Evolutionary conservation across 2,329 filamentous ascomycete genomes (phyloP), one percentile per base, ranked within the genome.

Genomic region (Phoma sp.): DNA sequence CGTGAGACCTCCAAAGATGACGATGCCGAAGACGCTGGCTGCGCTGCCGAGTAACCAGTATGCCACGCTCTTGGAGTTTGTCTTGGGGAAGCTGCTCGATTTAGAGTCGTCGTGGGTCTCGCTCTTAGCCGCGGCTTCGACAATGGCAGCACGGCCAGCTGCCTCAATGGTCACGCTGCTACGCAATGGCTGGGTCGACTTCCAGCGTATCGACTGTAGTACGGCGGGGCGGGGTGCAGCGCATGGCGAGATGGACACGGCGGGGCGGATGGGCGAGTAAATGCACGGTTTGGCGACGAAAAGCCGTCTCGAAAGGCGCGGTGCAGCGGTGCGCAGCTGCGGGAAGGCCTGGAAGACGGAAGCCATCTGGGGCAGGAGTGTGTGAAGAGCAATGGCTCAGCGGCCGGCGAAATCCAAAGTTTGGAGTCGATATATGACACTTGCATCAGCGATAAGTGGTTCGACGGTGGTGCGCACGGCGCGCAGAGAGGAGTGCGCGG

Each of bases 21-120:
- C 93, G 68, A 99, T 96, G 57, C 95, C 95, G 77, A 98, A 99
- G 47, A 98, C 95, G 74, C 92, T 96, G 38, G 86, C 90, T 1
- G 95, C 93, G 66, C 93, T 97, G 41, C 87, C 94, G 51, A 99
- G 80, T 40, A 99, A 84, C 93, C 93, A 99, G 80, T 94, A 94
- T 56, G 88, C 95, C 39, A 96, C 93, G 9, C 81, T 79, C 76
- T 90, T 95, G 55, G 88, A 85, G 62, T 85, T 92, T 9, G 84
- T 85, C 66, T 90, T 76, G 17, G 84, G 84, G 66, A 83, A 85
- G 65, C 70, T 73, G 60, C 72, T 69, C 12, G 62, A 60, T 12
- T 55, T 57, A 36, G 45, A 44, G 19, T 45, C 55, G 24, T 39
- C 38, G 31, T 55, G 44, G 21, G 62, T 25, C 21, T 45, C 43